Evolutionary conservation across 495 filamentous ascomycete species (phyloP).

Genomic region (Lophiostoma macrostomum): DNA sequence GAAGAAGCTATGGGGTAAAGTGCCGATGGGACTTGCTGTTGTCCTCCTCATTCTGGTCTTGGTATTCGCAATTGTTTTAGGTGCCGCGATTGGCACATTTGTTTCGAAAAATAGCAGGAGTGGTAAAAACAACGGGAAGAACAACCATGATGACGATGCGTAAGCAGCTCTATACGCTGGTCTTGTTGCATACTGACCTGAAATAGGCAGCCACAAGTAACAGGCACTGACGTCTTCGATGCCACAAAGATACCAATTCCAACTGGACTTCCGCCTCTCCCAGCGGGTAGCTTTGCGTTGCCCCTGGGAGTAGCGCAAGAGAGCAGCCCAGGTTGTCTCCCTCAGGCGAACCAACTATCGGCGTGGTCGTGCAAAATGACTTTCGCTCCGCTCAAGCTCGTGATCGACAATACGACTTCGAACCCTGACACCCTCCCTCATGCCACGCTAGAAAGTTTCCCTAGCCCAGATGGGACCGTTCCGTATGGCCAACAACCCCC

Average conservation of each 20-base stretch:
- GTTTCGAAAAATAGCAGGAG: constrained; percentile 29
- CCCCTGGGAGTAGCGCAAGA: constrained; percentile 55
- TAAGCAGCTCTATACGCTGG: constrained; percentile 22
- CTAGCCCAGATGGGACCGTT: constrained; percentile 42
- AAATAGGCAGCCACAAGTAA: constrained; percentile 8
- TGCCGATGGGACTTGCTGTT: constrained; percentile 41
- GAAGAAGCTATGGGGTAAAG: constrained; percentile 33
- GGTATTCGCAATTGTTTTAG: constrained; percentile 46
- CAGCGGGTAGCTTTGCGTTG: constrained; percentile 63
- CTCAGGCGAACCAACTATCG: constrained; percentile 52
- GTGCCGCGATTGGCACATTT: constrained; percentile 41
- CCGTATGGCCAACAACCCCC: constrained; percentile 67
- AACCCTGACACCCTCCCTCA: neutral
- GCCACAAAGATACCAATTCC: constrained; percentile 61
- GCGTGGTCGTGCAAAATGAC: constrained; percentile 68
- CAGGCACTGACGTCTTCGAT: constrained; percentile 54
- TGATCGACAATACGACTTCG: constrained; percentile 41
- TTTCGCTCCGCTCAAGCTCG: constrained; percentile 34
- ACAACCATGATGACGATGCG: constrained; percentile 13
- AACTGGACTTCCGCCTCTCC: constrained; percentile 55
- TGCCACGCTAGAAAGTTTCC: constrained; percentile 12
- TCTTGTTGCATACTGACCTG: constrained; percentile 2
- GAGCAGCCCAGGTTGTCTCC: constrained; percentile 64
- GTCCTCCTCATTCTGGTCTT: constrained; percentile 55
- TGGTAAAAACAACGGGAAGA: neutral